Evolutionary conservation across 805 yeast species (phyloP), one percentile per base, ranked within the genome.

Genomic region (Kodamaea sagamina): DNA sequence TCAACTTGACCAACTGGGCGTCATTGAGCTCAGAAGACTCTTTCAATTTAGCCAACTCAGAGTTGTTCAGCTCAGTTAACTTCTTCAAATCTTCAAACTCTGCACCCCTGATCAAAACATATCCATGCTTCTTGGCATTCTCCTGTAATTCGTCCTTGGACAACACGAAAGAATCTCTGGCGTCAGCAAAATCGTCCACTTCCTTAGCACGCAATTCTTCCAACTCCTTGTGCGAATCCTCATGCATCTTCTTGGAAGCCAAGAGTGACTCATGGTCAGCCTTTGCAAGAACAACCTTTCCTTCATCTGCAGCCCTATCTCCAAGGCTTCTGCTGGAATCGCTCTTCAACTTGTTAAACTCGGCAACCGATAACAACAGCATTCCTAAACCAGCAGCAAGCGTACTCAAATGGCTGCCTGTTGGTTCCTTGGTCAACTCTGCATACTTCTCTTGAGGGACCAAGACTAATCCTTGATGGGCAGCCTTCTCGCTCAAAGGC

Each of bases 141-240:
- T 47, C 47, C 10, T 39, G 38, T 28, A 64, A 52, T 42, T 65
- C 70, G 7, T 55, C 63, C 39, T 51, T 52, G 35, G 55, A 51
- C 29, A 62, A 45, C 3, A 56, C 44, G 43, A 67, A 61, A 2
- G 67, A 55, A 7, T 63, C 63, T 37, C 62, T 58, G 3, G 66
- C 65, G 35, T 62, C 68, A 7, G 53, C 53, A 46, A 49, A 61
- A 10, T 39, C 42, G 2, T 45, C 51, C 2, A 24, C 35, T 3
- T 35, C 34, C 15, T 29, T 19, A 16, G 32, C 9, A 9, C 32
- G 21, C 24, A 25, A 17, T 15, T 35, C 38, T 21, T 35, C 38
- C 28, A 37, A 37, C n/a, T 37, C 40, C 16, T 25, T 17, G 17
- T 11, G 25, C 11, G 32, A 25, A 6, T 37, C 40, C 4, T 37